Evolutionary conservation across 1,284 basidiomycete species (phyloP), one percentile per base, ranked within the genome.

Genomic region (Neonothopanus nambi): DNA sequence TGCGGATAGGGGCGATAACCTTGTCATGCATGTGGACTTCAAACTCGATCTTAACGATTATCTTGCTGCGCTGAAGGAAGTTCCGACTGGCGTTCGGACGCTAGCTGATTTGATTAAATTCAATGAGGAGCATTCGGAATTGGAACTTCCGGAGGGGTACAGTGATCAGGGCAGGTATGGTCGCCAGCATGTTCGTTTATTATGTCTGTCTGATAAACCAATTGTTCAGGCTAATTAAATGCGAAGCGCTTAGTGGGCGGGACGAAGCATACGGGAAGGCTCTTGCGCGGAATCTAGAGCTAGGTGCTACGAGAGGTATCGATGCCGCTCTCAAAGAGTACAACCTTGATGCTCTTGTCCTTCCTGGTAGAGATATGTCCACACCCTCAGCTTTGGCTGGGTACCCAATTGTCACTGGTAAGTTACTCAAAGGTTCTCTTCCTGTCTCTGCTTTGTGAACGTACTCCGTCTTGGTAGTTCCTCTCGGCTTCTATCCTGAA

Each of bases 401-500:
- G 4, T 85, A 84, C 60, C 82, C 82, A 1, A 79, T 83, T 46
- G 68, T 84, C 15, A 82, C 82, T 8, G 79, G 80, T 77, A 48
- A 47, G 64, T 45, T 36, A 24, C 9, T 12, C n/a, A 48, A 17
- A 42, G 3, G 37, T 3, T 20, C 24, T n/a, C 3, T 43, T 24
- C 39, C 13, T n/a, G 7, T 13, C 5, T 47, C 35, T 28, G 5
- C 5, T 12, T 24, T 26, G 24, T 15, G 12, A 12, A 1, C 12
- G 12, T n/a, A 12, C 4, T 36, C 20, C 33, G 12, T 46, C 15
- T 11, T 11, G 26, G n/a, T 3, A 77, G 82, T 85, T n/a, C 84
- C 84, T 2, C 70, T 87, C 0, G 82, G 81, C 0, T 86, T 85
- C 67, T 79, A 78, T 55, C 81, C 80, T 0, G 73, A 79, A 37